phyloP scores from a whole-genome alignment of 2,329 filamentous ascomycete species.

The Epichloe baconii region DNA sequence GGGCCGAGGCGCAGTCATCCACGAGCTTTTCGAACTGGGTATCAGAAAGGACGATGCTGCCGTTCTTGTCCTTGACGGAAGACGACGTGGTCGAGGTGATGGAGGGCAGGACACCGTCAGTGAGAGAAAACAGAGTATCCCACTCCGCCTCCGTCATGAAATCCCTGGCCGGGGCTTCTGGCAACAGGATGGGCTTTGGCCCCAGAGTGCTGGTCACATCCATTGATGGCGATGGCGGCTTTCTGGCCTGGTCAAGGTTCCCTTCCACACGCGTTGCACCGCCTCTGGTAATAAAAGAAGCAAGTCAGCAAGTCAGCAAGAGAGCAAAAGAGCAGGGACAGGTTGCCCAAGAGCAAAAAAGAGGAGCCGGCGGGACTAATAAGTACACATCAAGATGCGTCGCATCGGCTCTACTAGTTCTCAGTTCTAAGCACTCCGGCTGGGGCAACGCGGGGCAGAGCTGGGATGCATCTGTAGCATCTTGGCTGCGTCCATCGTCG shows the following conservation, averaged over 20 bases:
- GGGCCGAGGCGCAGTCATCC: conserved; percentile 19
- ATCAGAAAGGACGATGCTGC: conserved; percentile 25
- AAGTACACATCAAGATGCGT: no score
- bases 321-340: neutral
- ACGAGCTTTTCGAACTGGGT: conserved; percentile 36
- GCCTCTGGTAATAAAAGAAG: no score
- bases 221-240: neutral
- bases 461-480: no score
- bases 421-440: no score
- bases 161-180: conserved; percentile 15
- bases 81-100: conserved; percentile 29
- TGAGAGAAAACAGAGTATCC: conserved; percentile 37
- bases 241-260: no score
- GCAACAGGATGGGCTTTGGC: conserved; percentile 11
- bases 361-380: no score
- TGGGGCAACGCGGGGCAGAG: no score
- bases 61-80: conserved; percentile 22
- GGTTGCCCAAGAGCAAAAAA: neutral
- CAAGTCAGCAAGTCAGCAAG: neutral
- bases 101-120: conserved; percentile 49
- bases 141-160: conserved; percentile 38
- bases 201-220: neutral
- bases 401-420: no score
- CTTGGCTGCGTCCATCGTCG: no score
- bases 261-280: no score